These are phyloP conservation scores for Sporothrix pseudoabietina DNA, from an alignment of 2,329 filamentous ascomycete genomes.

Conservation along the genomic window DNA sequence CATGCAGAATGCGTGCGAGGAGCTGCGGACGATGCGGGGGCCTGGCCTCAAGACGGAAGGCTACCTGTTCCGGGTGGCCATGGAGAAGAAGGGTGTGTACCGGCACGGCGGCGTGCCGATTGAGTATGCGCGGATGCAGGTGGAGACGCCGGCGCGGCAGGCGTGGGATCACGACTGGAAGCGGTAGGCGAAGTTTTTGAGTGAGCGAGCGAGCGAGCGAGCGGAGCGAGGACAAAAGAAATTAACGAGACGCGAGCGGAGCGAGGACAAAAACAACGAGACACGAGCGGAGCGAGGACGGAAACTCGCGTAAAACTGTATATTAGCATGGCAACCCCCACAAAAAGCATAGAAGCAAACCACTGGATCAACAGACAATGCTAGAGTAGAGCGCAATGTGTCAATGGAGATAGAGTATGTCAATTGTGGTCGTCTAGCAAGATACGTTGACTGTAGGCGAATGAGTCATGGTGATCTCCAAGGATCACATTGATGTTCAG, in stretches of 20 bases:
- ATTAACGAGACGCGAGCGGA: background rate
- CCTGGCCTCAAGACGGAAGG: constrained; percentile 63
- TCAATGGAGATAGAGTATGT: background rate
- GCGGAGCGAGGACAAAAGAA: background rate
- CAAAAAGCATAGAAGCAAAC: constrained; percentile 7
- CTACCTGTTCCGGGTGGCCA: constrained; percentile 80
- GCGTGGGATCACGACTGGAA: constrained; percentile 97
- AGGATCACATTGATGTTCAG: no score
- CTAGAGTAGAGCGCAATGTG: background rate
- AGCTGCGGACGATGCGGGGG: constrained; percentile 64
- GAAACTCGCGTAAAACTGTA: background rate
- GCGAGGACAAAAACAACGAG: background rate
- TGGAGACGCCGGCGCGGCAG: constrained; percentile 73
- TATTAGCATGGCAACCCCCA: background rate
- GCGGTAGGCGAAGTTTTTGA: constrained; percentile 47
- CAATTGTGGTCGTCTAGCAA: background rate
- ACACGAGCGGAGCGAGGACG: background rate
- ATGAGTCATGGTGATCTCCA: no score
- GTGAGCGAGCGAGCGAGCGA: constrained; percentile 29
- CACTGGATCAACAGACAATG: background rate
- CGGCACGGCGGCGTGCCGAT: constrained; percentile 74
- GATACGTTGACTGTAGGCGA: no score
- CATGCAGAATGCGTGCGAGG: constrained; percentile 86
- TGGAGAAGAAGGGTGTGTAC: constrained; percentile 89
- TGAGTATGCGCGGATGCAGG: constrained; percentile 85